A percentile compares a stretch with the other conserved stretches of the same genome.
phyloP scores from a whole-genome alignment of 2,329 filamentous ascomycete genomes.

The Beauveria medogensis region DNA sequence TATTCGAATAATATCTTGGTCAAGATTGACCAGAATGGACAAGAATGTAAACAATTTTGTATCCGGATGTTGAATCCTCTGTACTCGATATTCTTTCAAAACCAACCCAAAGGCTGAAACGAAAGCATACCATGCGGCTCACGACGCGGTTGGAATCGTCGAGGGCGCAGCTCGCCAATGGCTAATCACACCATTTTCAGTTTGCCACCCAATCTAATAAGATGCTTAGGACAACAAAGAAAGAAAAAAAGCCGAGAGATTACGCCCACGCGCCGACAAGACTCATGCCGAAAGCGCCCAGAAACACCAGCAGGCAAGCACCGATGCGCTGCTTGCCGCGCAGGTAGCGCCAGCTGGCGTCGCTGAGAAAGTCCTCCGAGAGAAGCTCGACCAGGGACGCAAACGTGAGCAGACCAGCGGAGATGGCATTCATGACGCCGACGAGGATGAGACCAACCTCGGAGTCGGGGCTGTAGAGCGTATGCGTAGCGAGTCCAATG shows the following conservation, averaged over 20 bases:
- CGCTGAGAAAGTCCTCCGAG: slow-evolving; percentile 62
- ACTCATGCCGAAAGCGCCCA: slow-evolving; percentile 54
- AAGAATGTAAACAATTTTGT: slow-evolving; percentile 7
- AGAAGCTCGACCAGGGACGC: slow-evolving; percentile 64
- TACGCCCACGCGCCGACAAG: slow-evolving; percentile 57
- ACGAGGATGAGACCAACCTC: slow-evolving; percentile 61
- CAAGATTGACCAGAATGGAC: neutral
- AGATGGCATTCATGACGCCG: slow-evolving; percentile 67
- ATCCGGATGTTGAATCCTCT: slow-evolving; percentile 11
- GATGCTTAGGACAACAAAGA: neutral
- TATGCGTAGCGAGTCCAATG: slow-evolving; percentile 61
- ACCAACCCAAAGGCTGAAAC: neutral
- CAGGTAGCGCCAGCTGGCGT: slow-evolving; percentile 52
- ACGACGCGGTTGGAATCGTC: slow-evolving; percentile 3
- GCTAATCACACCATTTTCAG: neutral
- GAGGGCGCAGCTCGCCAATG: neutral
- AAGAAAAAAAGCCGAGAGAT: slow-evolving; percentile 1
- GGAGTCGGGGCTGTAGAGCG: slow-evolving; percentile 59
- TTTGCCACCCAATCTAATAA: neutral
- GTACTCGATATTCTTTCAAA: neutral
- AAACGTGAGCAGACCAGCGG: slow-evolving; percentile 62
- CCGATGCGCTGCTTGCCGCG: slow-evolving; percentile 43
- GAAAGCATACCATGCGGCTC: neutral
- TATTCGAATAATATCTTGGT: neutral
- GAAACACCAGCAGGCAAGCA: slow-evolving; percentile 49